These are phyloP conservation scores for Barbarea vulgaris DNA, from an alignment of 345 rosid species.

Conservation along the genomic window DNA sequence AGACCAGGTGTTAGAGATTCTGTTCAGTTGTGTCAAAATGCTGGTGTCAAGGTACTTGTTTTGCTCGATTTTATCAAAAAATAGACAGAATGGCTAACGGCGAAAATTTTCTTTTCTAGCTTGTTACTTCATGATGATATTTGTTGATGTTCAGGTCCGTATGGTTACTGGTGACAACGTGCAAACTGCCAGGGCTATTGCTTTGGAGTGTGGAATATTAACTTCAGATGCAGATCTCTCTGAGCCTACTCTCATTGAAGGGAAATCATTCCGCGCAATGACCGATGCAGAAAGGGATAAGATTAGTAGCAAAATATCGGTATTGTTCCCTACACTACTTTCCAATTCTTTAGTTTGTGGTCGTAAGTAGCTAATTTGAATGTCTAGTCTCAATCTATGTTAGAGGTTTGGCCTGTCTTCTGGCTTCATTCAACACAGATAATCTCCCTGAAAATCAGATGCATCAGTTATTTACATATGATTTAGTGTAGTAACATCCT, in stretches of 20 bases:
- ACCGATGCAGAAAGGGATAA: constrained; percentile 71
- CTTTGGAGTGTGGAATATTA: constrained; percentile 93
- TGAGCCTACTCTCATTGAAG: constrained; percentile 81
- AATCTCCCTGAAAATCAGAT: neutral
- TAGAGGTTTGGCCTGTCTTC: constrained; percentile 1
- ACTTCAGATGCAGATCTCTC: constrained; percentile 58
- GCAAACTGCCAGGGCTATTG: constrained; percentile 94
- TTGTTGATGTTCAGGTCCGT: constrained; percentile 61
- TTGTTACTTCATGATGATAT: neutral
- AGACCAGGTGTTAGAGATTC: constrained; percentile 80
- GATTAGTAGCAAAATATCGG: constrained; percentile 71
- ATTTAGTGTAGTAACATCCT: constrained; percentile 12
- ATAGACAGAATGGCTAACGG: neutral
- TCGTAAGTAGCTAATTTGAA: neutral
- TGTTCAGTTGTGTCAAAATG: constrained; percentile 71
- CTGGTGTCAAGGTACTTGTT: constrained; percentile 84
- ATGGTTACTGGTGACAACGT: constrained; percentile 99
- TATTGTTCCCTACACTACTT: constrained; percentile 32
- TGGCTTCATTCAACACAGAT: constrained; percentile 1
- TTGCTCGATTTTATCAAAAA: neutral
- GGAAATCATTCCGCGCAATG: constrained; percentile 70
- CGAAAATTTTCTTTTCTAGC: neutral
- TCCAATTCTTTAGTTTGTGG: neutral
- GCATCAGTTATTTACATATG: constrained; percentile 3
- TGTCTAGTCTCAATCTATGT: constrained; percentile 3